Evolutionary conservation across 352 stramenopile species (phyloP).

Genomic region (Globisporangium camurandrum): DNA sequence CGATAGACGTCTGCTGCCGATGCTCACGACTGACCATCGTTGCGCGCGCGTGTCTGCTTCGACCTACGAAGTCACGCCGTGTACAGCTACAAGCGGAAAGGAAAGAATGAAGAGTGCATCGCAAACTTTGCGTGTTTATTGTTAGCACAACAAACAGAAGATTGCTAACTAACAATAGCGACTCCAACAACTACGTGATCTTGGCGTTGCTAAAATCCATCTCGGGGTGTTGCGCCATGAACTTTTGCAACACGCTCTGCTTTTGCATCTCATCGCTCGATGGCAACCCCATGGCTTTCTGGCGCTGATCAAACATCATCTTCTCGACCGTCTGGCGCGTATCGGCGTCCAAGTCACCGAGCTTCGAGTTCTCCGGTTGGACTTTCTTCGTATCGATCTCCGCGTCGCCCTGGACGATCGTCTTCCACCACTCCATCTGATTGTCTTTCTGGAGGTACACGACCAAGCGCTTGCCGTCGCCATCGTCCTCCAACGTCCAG

Average conservation of each 20-base stretch:
- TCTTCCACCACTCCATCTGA: conserved; percentile 99
- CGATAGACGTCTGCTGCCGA: conserved; percentile 50
- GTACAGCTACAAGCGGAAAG: no score
- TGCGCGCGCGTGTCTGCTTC: no score
- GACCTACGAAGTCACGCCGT: no score
- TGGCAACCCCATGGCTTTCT: conserved; percentile 96
- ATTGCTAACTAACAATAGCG: no score
- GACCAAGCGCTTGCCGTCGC: conserved; percentile 72
- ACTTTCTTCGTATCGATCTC: conserved; percentile 99
- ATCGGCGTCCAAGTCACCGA: conserved; percentile 96
- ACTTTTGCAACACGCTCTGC: conserved; percentile 97
- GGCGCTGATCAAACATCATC: conserved; percentile 98
- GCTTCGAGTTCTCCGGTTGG: conserved; percentile 98
- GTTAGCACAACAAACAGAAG: no score
- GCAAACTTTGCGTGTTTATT: no score
- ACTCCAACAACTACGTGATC: conserved; percentile 93
- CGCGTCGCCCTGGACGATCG: conserved; percentile 89
- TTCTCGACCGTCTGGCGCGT: conserved; percentile 99
- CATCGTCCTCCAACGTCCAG: conserved; percentile 94
- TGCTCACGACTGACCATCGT: conserved; percentile 11
- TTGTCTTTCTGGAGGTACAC: conserved; percentile 98
- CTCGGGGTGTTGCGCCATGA: conserved; percentile 98
- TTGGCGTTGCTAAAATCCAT: conserved; percentile 99
- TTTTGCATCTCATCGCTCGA: conserved; percentile 97
- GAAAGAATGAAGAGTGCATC: no score